Evolutionary conservation across 345 rosid species (phyloP).

Genomic region (Raphanus sativus): DNA sequence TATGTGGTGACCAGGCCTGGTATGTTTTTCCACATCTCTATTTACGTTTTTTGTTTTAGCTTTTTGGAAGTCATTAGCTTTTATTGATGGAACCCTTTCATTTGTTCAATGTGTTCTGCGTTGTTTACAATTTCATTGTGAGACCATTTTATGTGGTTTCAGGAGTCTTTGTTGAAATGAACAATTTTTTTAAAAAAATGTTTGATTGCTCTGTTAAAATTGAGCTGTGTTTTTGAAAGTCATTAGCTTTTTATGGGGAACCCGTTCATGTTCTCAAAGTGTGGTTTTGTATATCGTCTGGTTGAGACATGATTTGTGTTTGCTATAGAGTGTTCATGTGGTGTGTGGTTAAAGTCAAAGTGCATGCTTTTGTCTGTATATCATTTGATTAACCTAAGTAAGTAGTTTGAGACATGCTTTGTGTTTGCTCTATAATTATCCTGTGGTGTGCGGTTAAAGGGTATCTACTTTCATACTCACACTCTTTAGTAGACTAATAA

Average conservation of each 20-base stretch:
- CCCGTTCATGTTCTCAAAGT: neutral
- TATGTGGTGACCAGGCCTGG: constrained; percentile 79
- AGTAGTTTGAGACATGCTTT: constrained; percentile 8
- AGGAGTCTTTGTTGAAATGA: neutral
- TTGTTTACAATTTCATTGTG: neutral
- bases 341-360: neutral
- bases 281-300: neutral
- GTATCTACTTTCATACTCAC: neutral
- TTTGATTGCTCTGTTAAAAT: neutral
- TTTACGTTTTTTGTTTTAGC: no score
- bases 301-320: constrained; percentile 10
- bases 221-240: neutral
- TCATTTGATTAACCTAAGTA: neutral
- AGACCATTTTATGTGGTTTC: neutral
- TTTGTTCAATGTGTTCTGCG: neutral
- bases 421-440: neutral
- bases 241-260: neutral
- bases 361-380: neutral
- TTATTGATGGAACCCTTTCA: neutral
- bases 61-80: neutral
- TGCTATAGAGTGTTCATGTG: neutral
- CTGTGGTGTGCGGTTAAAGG: neutral
- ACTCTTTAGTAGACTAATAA: neutral
- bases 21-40: constrained; percentile 21
- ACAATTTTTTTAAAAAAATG: neutral